These are phyloP conservation scores for Hansenula sp. DNA, from an alignment of 1,139 yeast species.

Conservation along the genomic window DNA sequence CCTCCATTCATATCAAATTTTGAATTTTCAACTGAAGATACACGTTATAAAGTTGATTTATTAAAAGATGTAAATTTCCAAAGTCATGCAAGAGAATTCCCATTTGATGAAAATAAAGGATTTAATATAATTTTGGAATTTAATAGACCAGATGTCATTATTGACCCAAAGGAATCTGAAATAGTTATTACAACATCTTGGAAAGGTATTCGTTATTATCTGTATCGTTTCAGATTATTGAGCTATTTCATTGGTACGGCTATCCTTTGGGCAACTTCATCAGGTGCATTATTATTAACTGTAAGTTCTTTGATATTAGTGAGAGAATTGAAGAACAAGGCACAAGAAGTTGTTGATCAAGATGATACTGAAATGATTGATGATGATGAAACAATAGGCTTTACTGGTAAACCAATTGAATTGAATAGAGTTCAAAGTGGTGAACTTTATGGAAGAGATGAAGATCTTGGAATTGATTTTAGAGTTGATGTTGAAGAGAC, in stretches of 20 bases:
- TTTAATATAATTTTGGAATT: slow-evolving; percentile 32
- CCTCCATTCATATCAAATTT: slow-evolving; percentile 11
- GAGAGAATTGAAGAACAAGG: slow-evolving; percentile 8
- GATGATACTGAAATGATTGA: slow-evolving; percentile 1
- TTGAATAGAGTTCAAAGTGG: background rate
- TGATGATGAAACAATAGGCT: background rate
- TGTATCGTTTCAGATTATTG: slow-evolving; percentile 43
- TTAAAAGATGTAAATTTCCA: slow-evolving; percentile 6
- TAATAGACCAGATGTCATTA: slow-evolving; percentile 19
- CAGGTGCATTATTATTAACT: slow-evolving; percentile 9
- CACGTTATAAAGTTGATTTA: slow-evolving; percentile 5
- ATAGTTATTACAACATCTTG: slow-evolving; percentile 35
- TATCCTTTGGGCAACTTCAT: slow-evolving; percentile 38
- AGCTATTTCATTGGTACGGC: slow-evolving; percentile 48
- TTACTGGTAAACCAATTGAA: background rate
- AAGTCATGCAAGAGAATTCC: slow-evolving; percentile 3
- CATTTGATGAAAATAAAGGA: slow-evolving; percentile 1
- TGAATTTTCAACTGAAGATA: slow-evolving; percentile 3
- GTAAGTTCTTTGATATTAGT: slow-evolving; percentile 12
- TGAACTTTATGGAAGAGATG: slow-evolving; percentile 3
- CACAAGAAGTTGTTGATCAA: background rate
- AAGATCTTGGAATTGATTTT: slow-evolving; percentile 1
- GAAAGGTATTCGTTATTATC: slow-evolving; percentile 54
- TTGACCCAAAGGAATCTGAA: slow-evolving; percentile 22
- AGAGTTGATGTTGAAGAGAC: slow-evolving; percentile 1